Base-by-base conservation (phyloP, 108 stramenopile genomes). In the Chaetoceros tenuissimus region DNA sequence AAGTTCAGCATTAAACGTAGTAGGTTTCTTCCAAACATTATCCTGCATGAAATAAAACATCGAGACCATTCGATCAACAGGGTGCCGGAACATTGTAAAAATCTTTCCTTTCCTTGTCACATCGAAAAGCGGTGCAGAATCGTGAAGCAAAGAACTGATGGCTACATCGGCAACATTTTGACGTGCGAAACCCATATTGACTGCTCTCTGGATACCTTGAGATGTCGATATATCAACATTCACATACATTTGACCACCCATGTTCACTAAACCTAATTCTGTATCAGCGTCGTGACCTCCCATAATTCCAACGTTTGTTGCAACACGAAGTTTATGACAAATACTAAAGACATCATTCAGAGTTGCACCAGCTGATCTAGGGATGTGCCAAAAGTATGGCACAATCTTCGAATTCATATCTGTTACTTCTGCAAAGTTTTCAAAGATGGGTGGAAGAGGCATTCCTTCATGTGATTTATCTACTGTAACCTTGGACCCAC, bases 11-110 rank as follows among this genome's bases (percentile, higher is more conserved):
- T n/a, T n/a, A n/a, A n/a, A n/a, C n/a, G 72, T 71, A 1, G 57
- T 46, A n/a, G n/a, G n/a, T n/a, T n/a, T n/a, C 43, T 80, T 75
- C 77, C 43, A 73, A 55, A 57, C 58, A 2, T 69, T 67, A 19
- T 46, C 53, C 29, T 63, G 60, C 53, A 74, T 60, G 60, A 75
- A 79, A 30, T 75, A 75, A 47, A 79, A 79, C 74, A 75, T 79
- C 30, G 62, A 63, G 16, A 79, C 60, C 0, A 74, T 74, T 31
- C 78, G 67, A 48, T 79, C 78, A 48, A 79, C 64, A 30, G 78
- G 78, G 47, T 79, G 78, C 22, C 78, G 57, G 29, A 79, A 79
- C 2, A 79, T 71, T n/a, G 71, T 59, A 57, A 79, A 75, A 1
- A 75, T 28, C 19, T 74, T 44, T 47, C 66, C 72, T 46, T 40